Conservation (phyloP, 257 asterid genomes). For the Solanum peruvianum region DNA sequence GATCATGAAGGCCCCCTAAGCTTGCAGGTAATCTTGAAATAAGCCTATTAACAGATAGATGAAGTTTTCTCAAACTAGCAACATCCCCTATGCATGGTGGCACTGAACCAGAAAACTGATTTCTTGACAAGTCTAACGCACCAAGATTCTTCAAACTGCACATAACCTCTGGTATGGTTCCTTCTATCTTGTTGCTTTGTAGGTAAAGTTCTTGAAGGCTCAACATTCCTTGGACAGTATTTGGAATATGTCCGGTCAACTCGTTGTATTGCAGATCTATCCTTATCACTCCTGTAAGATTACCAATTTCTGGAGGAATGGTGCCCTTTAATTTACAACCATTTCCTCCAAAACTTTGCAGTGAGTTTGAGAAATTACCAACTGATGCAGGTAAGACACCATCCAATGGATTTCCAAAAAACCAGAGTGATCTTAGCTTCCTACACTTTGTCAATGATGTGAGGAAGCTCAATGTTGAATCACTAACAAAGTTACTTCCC, state of each 20-base stretch:
- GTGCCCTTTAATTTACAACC: neutral
- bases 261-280: neutral
- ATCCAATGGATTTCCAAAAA: neutral
- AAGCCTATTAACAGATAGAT: neutral
- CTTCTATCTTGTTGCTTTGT: neutral
- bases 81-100: too few species aligned
- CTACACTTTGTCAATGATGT: too few species aligned
- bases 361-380: neutral
- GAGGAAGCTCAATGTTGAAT: too few species aligned
- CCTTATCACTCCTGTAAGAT: neutral
- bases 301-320: neutral
- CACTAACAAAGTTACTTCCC: neutral
- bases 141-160: neutral
- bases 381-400: neutral
- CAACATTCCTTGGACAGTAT: neutral
- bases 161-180: neutral
- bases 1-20: too few species aligned
- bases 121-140: neutral
- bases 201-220: neutral
- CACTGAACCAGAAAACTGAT: neutral
- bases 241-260: neutral
- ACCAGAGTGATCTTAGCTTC: too few species aligned
- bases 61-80: neutral
- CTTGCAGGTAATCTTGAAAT: too few species aligned
- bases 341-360: rapidly evolving